Evolutionary conservation across 257 asterid genomes (phyloP).

Genomic region (Solanum sejunctum): DNA sequence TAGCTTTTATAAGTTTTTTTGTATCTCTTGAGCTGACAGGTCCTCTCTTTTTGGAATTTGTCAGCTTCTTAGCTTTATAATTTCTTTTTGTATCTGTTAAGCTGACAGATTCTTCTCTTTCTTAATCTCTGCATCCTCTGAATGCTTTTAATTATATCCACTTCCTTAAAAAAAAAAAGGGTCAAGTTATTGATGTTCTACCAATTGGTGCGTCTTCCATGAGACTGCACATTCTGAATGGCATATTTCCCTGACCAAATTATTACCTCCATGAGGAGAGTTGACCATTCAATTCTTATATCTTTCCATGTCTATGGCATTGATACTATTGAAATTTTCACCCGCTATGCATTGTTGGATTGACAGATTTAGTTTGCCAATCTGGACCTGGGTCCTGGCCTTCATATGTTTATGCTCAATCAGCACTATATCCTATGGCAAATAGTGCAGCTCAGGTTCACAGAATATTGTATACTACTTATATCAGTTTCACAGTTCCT

Average conservation of each 20-base stretch:
- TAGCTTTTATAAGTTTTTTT: not conserved
- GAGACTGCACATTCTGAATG: not conserved
- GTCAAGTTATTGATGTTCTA: not conserved
- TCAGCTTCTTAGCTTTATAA: not conserved
- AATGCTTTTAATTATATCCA: not conserved
- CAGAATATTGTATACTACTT: not conserved
- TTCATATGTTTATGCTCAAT: slow-evolving; percentile 65
- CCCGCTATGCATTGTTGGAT: slow-evolving; percentile 10
- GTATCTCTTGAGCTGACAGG: not conserved
- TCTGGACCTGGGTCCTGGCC: slow-evolving; percentile 99
- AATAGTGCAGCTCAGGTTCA: slow-evolving; percentile 97
- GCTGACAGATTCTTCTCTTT: not conserved
- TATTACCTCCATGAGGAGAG: not conserved
- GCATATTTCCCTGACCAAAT: not conserved
- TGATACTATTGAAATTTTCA: not conserved
- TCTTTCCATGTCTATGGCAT: not conserved
- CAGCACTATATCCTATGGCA: slow-evolving; percentile 91
- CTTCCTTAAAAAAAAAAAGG: not conserved
- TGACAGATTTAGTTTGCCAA: slow-evolving; percentile 87
- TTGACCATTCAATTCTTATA: not conserved
- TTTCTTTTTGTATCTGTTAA: not conserved
- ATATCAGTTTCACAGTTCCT: not conserved
- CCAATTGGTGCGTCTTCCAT: not conserved
- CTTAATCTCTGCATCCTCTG: not conserved
- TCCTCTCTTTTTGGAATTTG: not conserved